A percentile compares a stretch with the other conserved stretches of the same genome.
phyloP scores from a whole-genome alignment of 78 protist genomes.

The Dictyostelium brefeldianum region DNA sequence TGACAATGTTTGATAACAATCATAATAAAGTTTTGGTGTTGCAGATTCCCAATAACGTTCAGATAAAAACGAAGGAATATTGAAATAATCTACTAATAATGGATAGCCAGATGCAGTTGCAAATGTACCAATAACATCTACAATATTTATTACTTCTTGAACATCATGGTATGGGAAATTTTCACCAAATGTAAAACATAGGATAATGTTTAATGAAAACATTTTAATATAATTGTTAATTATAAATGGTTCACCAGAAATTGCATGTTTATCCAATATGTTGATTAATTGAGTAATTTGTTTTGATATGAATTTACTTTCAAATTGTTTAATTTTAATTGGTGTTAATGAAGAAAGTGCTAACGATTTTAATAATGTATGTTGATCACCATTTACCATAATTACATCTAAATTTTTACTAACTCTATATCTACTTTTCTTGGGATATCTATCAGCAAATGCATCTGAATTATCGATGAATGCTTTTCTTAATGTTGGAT shows the following conservation, averaged over 20 bases:
- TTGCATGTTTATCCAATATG: no score
- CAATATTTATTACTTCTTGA: background rate
- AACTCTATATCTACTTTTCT: background rate
- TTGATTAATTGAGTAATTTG: background rate
- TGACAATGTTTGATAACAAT: background rate
- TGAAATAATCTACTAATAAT: background rate
- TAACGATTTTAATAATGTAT: background rate
- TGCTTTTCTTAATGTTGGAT: constrained; percentile 14
- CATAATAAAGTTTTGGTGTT: background rate
- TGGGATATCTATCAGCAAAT: background rate
- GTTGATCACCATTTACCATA: constrained; percentile 1
- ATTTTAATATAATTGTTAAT: background rate
- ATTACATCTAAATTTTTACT: background rate
- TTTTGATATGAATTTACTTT: background rate
- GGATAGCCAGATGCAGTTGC: background rate
- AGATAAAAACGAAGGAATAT: background rate
- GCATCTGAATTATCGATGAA: background rate
- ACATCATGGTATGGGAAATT: background rate
- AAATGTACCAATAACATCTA: background rate
- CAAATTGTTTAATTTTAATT: background rate
- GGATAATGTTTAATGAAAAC: background rate
- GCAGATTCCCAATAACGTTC: background rate
- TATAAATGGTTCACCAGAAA: no score
- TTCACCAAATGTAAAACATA: background rate
- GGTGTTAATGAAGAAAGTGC: background rate